Conservation (phyloP, 2,329 filamentous ascomycete species). For the Coniella lustricola region DNA sequence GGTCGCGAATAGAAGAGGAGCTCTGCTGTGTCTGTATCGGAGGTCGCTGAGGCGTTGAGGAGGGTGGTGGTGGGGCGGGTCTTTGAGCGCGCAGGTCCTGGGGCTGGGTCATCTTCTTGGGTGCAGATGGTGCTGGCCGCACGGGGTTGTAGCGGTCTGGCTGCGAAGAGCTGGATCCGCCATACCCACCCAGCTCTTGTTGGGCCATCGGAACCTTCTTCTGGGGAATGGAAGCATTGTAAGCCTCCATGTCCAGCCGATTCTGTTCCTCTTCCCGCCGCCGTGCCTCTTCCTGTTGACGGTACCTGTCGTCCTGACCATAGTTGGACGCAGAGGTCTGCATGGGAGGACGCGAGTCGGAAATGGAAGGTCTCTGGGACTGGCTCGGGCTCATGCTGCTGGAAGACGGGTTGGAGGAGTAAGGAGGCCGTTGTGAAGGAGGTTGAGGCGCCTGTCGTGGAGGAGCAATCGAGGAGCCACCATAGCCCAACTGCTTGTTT, state of each 20-base stretch:
- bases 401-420: slow-evolving; percentile 31
- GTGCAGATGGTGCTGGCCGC: slow-evolving; percentile 75
- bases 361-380: slow-evolving; percentile 37
- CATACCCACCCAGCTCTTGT: slow-evolving; percentile 76
- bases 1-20: slow-evolving; percentile 37
- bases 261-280: slow-evolving; percentile 64
- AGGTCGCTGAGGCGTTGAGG: slow-evolving; percentile 36
- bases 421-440: slow-evolving; percentile 42
- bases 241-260: slow-evolving; percentile 73
- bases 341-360: slow-evolving; percentile 50
- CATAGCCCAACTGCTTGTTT: slow-evolving; percentile 58
- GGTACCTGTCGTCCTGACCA: slow-evolving; percentile 39
- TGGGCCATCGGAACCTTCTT: slow-evolving; percentile 73
- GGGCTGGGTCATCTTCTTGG: slow-evolving; percentile 53
- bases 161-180: slow-evolving; percentile 38
- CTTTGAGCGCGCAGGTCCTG: slow-evolving; percentile 62
- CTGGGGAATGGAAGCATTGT: slow-evolving; percentile 84
- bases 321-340: slow-evolving; percentile 51
- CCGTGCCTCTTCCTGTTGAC: slow-evolving; percentile 41
- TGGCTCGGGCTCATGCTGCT: slow-evolving; percentile 27
- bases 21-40: slow-evolving; percentile 43
- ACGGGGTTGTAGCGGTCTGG: slow-evolving; percentile 78
- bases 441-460: slow-evolving; percentile 54
- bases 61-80: slow-evolving; percentile 65
- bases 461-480: slow-evolving; percentile 55